Base-by-base conservation (phyloP, 805 yeast species). In the Nematodospora valgi region DNA sequence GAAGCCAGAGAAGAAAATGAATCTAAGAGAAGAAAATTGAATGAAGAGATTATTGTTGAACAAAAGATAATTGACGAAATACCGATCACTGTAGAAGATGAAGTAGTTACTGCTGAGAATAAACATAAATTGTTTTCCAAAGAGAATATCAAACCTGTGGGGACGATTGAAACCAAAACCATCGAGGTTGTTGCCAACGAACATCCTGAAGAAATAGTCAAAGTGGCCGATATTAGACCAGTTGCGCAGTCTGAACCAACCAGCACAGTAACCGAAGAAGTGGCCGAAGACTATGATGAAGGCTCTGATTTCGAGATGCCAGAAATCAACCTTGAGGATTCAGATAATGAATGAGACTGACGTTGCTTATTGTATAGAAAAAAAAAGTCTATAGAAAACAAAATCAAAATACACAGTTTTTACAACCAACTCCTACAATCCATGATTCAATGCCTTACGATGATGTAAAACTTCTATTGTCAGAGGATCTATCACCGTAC, bases 251-350 rank as follows among this genome's bases (percentile, higher is more conserved):
- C 36, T 19, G 25, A 3, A 19, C n/a, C 32, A 5, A 20, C 27
- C 10, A 16, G n/a, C 10, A 17, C 15, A 5, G 15, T n/a, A 14
- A 30, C 5, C 16, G 6, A 12, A n/a, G 28, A 26, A 7, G 27
- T 27, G 6, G 34, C 16, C 4, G 59, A 56, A 19, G 59, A 52
- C 1, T n/a, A n/a, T n/a, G 59, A 53, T 16, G 63, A 53, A 18
- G 63, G 55, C 12, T 64, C 72, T 13, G 80, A 75, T 43, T 69
- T 74, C 30, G 80, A 74, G 41, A 71, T 75, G 35, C 81, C 81
- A 5, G 66, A 47, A 7, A 42, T 68, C 6, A 70, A 64, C 28
- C 51, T 69, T 30, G 74, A 66, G 32, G 75, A 70, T 17, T 62
- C 68, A 1, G 71, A 66, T 33, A 64, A 59, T 14, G 64, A 62